Base-by-base conservation (phyloP, 2,329 filamentous ascomycete genomes). In the Calonectria fujianensis region DNA sequence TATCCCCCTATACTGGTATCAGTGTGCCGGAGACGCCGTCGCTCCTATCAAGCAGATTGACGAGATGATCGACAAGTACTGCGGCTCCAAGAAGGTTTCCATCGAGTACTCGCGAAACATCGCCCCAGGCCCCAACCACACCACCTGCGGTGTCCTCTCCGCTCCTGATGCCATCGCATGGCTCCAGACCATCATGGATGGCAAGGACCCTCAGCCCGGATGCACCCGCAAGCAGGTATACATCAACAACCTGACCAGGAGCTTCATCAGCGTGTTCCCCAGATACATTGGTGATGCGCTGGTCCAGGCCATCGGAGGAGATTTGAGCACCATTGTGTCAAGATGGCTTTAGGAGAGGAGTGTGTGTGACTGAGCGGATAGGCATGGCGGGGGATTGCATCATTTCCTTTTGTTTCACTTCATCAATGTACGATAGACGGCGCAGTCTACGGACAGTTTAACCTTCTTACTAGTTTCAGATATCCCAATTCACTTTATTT, bases 1-100 rank as follows among this genome's bases (percentile, higher is more conserved):
- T 37, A 88, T 89, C 75, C 89, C 89, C 0, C 66, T 90, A 7
- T 88, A 87, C 75, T 80, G 88, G 3, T 90, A 90, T 80, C 90
- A 91, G 77, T 86, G 88, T 0, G 83, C 86, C 27, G 76, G 78
- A 4, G 89, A 91, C 66, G 85, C 89, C 71, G 79, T 89, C 70
- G 87, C 85, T n/a, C 81, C 83, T 4, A 82, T 89, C 4, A 81
- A 76, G 6, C 85, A 87, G 37, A 89, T 86, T 3, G 88, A 90
- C 69, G 81, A 74, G 0, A 76, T 89, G 24, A 84, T 89, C 0
- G 69, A 82, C 0, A 77, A 80, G 18, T 89, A 87, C 70, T 90
- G 89, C 75, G 76, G 72, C 8, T 39, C 41, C 11, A 18, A 20
- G 32, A 31, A 35, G 14, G 68, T 41, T 1, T 70, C 68, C n/a